These are phyloP conservation scores for Poterioochromonas sp. DNA, from an alignment of 352 stramenopile species.

Conservation along the genomic window DNA sequence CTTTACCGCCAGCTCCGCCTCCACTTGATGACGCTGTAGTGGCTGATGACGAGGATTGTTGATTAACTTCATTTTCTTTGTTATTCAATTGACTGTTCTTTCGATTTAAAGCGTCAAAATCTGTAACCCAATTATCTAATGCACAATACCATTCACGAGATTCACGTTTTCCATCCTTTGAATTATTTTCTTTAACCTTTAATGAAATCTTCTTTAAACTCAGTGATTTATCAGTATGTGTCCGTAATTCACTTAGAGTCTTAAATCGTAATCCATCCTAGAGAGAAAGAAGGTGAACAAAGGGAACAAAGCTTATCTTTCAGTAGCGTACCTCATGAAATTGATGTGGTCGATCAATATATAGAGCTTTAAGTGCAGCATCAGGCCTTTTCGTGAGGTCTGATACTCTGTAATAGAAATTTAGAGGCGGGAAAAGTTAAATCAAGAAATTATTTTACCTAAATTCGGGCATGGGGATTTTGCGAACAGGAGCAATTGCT, in stretches of 20 bases:
- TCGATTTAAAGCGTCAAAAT: background rate
- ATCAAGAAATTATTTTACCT: background rate
- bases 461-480: background rate
- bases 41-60: background rate
- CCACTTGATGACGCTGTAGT: background rate
- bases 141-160: background rate
- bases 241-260: background rate
- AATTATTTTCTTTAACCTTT: slow-evolving; percentile 3
- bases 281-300: background rate
- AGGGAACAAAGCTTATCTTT: background rate
- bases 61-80: too few relatives aligned
- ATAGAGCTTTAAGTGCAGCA: background rate
- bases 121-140: background rate
- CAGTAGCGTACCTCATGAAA: background rate
- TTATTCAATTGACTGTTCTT: too few relatives aligned
- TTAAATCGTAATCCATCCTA: slow-evolving; percentile 23
- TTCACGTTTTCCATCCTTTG: too few relatives aligned
- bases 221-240: background rate
- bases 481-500: background rate
- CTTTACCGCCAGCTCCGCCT: background rate
- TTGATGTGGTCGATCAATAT: background rate
- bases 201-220: background rate
- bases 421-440: background rate
- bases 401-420: background rate
- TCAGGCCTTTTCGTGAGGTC: background rate